A percentile compares a stretch with the other conserved stretches of the same genome.
Conservation (phyloP, 2,329 filamentous ascomycete species). For the Metarhizium guizhouense region DNA sequence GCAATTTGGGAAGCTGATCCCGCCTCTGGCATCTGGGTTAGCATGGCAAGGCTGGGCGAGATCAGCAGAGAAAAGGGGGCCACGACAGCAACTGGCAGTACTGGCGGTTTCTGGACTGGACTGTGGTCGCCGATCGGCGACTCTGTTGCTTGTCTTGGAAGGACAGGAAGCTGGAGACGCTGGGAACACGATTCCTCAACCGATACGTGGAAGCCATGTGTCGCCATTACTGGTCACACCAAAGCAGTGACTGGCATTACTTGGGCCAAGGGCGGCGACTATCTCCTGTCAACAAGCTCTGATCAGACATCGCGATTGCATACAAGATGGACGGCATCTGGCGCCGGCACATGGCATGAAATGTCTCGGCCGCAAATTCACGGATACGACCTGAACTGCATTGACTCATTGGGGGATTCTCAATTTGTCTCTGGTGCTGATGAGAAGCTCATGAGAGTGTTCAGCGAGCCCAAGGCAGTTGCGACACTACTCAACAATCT, state of each 20-base stretch:
- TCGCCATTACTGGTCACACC: constrained; percentile 78
- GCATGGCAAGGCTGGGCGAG: constrained; percentile 76
- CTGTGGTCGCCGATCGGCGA: constrained; percentile 77
- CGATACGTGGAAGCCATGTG: constrained; percentile 66
- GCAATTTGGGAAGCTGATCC: constrained; percentile 86
- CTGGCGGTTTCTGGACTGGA: constrained; percentile 93
- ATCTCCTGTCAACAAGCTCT: constrained; percentile 77
- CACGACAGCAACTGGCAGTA: constrained; percentile 90
- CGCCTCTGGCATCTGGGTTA: constrained; percentile 84
- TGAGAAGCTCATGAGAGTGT: constrained; percentile 95
- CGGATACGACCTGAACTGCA: constrained; percentile 94
- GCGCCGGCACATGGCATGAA: constrained; percentile 72
- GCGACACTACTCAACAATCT: constrained; percentile 63
- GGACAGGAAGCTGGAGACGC: constrained; percentile 86
- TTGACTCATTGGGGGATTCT: constrained; percentile 62
- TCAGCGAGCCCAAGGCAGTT: constrained; percentile 78
- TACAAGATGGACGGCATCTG: constrained; percentile 59
- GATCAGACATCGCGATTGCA: constrained; percentile 92
- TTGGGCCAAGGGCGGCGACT: constrained; percentile 76
- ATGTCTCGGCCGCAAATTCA: constrained; percentile 95
- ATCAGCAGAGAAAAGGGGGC: constrained; percentile 93
- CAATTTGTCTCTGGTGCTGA: constrained; percentile 93
- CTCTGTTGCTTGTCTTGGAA: constrained; percentile 71
- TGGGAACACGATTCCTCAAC: constrained; percentile 58
- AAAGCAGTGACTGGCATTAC: constrained; percentile 71